Evolutionary conservation across 768 basidiomycete genomes (phyloP).

Genomic region (Mycena rosella): DNA sequence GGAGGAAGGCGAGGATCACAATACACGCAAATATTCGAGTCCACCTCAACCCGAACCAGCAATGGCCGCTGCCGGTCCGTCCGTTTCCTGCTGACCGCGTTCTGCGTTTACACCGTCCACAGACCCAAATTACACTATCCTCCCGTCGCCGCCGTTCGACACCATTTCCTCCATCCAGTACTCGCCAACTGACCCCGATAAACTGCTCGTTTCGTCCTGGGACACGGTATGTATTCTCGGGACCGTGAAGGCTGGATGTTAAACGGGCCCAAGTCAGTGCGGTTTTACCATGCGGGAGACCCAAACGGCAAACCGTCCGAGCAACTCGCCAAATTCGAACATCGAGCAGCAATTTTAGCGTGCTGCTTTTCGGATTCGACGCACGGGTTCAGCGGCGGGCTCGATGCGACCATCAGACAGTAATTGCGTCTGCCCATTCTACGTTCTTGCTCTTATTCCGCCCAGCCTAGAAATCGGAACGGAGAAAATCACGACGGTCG

Average conservation of each 20-base stretch:
- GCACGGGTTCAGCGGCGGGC: conserved; percentile 86
- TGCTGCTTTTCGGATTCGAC: conserved; percentile 78
- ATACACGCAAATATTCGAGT: conserved; percentile 4
- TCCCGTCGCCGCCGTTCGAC: conserved; percentile 84
- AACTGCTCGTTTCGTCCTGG: conserved; percentile 91
- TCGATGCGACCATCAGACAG: conserved; percentile 89
- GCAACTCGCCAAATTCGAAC: conserved; percentile 85
- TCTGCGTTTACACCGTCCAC: not conserved
- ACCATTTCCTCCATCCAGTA: conserved; percentile 86
- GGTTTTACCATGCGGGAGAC: conserved; percentile 69
- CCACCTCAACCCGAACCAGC: not conserved
- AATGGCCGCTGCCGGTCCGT: conserved; percentile 19
- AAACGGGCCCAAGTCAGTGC: conserved; percentile 48
- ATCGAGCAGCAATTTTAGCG: conserved; percentile 90
- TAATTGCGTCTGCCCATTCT: conserved; percentile 53
- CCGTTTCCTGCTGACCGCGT: not conserved
- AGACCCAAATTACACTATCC: conserved; percentile 44
- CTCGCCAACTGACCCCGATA: conserved; percentile 83
- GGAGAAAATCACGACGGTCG: conserved; percentile 80
- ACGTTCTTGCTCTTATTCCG: not conserved
- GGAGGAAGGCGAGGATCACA: not conserved
- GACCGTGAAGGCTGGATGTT: conserved; percentile 14
- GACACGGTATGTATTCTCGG: conserved; percentile 67
- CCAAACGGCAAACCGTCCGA: conserved; percentile 72
- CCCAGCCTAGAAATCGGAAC: conserved; percentile 81